Base-by-base conservation (phyloP, 73 alveolate species). In the Breviolum minutum region DNA sequence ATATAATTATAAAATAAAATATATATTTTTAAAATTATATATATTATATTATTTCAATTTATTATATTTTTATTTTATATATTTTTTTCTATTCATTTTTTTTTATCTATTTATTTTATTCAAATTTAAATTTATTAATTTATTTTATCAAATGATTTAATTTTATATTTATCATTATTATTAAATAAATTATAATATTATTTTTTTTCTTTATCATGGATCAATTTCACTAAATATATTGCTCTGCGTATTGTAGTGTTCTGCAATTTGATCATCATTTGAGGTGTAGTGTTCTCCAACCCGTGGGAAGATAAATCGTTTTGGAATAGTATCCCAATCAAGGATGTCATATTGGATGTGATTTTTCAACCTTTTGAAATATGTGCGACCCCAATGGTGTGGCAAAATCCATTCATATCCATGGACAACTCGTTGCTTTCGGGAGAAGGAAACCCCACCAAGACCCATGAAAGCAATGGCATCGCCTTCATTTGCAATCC, bases 401-500 rank as follows among this genome's bases (percentile, higher is more conserved):
- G 90, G 90, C 27, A 81, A 48, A 10, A 30, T 81, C 90, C 90
- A 81, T 30, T 81, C 90, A 2, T 40, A 40, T 66, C 90, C 90
- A 32, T 81, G 90, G 17, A 81, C 90, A 14, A 81, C 48, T 14
- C 90, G 90, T 12, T 54, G 12, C 19, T 27, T 14, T 10, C 87
- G 87, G 5, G 64, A 77, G 40, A 81, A 32, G 19, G 32, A 48
- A 16, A 81, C 70, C 26, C 12, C 40, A 14, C 90, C 90, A 14
- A 16, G 54, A 8, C 90, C 90, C 90, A 81, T 81, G 70, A 40
- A 40, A 32, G 90, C 40, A 14, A 81, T 48, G 40, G 32, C 61
- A 32, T 81, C 90, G 6, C 90, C 90, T 27, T 81, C 90, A 30
- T 81, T 81, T 17, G 66, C 90, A 48, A 81, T 81, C 29, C 90